These are phyloP conservation scores for Tulasnella sp. DNA, from an alignment of 768 basidiomycete genomes.

Conservation along the genomic window DNA sequence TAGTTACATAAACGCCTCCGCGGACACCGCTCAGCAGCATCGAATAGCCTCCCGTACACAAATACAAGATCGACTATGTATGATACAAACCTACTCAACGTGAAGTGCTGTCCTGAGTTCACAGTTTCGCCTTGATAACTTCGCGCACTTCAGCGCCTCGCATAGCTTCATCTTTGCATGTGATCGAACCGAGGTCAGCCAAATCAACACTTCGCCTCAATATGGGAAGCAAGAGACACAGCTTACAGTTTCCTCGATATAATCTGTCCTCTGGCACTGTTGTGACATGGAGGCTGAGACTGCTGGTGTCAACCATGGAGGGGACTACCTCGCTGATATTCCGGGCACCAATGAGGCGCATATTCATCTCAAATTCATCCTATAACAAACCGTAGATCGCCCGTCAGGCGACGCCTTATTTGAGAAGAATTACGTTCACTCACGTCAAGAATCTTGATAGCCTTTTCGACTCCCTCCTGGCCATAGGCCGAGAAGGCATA, in stretches of 20 bases:
- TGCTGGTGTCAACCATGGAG: constrained; percentile 82
- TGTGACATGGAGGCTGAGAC: constrained; percentile 56
- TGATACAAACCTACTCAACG: neutral
- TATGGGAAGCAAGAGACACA: neutral
- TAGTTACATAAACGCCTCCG: neutral
- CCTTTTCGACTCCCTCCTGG: constrained; percentile 62
- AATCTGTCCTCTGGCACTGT: constrained; percentile 65
- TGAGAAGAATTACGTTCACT: constrained; percentile 25
- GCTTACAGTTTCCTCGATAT: constrained; percentile 75
- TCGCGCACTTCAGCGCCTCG: neutral
- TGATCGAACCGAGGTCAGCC: neutral
- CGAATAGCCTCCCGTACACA: no score
- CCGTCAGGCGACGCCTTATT: no score
- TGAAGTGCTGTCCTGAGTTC: no score
- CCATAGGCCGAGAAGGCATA: constrained; percentile 90
- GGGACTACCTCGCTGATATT: constrained; percentile 72
- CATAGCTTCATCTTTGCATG: neutral
- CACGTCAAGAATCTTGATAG: constrained; percentile 69
- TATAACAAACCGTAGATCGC: constrained; percentile 30
- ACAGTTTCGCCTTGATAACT: neutral
- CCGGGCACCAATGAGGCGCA: constrained; percentile 82
- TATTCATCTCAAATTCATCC: constrained; percentile 98
- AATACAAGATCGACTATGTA: neutral
- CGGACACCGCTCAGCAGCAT: neutral
- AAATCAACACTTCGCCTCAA: neutral